Conservation (phyloP, 257 asterid species). For the Nicotiana tabacum region DNA sequence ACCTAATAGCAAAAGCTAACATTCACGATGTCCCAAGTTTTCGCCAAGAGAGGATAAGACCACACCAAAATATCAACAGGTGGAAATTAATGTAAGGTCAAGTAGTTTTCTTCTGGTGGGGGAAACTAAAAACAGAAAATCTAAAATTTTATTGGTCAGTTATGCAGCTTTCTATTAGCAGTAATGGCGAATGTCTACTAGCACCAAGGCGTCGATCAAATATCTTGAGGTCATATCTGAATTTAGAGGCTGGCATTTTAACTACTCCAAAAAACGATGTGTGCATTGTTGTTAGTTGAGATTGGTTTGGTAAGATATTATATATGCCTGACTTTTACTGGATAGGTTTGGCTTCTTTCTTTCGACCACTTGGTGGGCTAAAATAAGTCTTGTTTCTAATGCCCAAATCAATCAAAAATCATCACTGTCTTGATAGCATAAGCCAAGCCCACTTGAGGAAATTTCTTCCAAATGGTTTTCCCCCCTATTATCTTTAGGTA, state of each 20-base stretch:
- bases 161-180: not conserved
- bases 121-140: not conserved
- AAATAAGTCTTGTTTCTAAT: not conserved
- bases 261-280: not conserved
- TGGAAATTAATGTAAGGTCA: not conserved
- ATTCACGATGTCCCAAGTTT: not conserved
- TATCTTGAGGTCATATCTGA: not conserved
- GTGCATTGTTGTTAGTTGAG: not conserved
- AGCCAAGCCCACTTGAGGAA: too few relatives aligned
- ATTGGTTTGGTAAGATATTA: not conserved
- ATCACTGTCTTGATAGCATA: too few relatives aligned
- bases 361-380: not conserved
- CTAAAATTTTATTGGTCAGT: not conserved
- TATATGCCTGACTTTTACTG: not conserved
- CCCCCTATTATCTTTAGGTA: too few relatives aligned
- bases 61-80: not conserved
- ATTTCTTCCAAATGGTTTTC: too few relatives aligned
- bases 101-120: not conserved
- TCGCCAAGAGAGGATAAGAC: not conserved
- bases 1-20: too few relatives aligned
- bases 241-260: not conserved
- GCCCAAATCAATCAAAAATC: not conserved
- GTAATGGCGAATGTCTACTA: not conserved
- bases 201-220: not conserved
- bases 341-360: not conserved